Percentiles rank a stretch among this genome's conserved stretches.
These are phyloP conservation scores for Trichoderma virens DNA, from an alignment of 495 filamentous ascomycete genomes.

Conservation along the genomic window DNA sequence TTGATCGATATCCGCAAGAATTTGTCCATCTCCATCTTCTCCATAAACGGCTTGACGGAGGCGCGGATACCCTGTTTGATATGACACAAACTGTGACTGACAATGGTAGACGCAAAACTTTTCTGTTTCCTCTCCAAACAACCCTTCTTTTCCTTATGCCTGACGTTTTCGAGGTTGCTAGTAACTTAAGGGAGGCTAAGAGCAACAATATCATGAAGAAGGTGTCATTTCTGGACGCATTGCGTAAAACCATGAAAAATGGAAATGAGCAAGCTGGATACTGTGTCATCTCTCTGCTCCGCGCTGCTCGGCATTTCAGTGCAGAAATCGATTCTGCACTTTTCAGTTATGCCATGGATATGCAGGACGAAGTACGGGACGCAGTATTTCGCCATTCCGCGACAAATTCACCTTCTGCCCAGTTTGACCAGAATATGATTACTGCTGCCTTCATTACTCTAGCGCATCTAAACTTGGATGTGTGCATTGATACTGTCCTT, in stretches of 20 bases:
- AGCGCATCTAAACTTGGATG: conserved; percentile 48
- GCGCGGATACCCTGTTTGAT: conserved; percentile 56
- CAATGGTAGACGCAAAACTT: conserved; percentile 39
- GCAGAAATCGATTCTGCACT: conserved; percentile 52
- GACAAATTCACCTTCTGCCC: conserved; percentile 10
- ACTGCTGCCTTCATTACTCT: conserved; percentile 59
- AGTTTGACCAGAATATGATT: conserved; percentile 52
- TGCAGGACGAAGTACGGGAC: conserved; percentile 57
- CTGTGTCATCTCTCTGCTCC: conserved; percentile 50
- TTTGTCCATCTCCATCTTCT: conserved; percentile 51
- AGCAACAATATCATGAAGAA: conserved; percentile 52
- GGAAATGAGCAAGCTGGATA: conserved; percentile 53
- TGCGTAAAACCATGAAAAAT: conserved; percentile 50
- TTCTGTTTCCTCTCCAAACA: conserved; percentile 55
- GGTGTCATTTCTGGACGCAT: conserved; percentile 50
- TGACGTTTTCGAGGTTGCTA: conserved; percentile 57
- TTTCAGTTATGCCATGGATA: conserved; percentile 55
- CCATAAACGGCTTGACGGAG: conserved; percentile 50
- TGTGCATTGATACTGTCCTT: conserved; percentile 44
- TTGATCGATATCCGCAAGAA: conserved; percentile 53
- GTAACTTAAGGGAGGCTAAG: conserved; percentile 52
- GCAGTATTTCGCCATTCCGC: conserved; percentile 49
- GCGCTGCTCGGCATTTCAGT: conserved; percentile 52
- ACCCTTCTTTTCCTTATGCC: conserved; percentile 53
- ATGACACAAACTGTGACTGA: conserved; percentile 52